These are phyloP conservation scores for Boletales sp. DNA, from an alignment of 768 basidiomycete genomes.

Conservation along the genomic window DNA sequence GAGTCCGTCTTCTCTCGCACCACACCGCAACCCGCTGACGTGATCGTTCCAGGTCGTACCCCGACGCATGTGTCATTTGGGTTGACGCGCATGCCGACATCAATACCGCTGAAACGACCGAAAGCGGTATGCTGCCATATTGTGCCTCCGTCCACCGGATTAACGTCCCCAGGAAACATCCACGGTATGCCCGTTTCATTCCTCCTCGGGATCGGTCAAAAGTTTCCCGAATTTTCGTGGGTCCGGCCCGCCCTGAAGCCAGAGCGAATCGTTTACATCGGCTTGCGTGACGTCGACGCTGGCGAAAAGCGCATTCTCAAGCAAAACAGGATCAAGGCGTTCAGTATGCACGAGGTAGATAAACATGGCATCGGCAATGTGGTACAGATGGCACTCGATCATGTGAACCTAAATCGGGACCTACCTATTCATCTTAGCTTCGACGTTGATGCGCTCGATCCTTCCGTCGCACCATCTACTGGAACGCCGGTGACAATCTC, in stretches of 20 bases:
- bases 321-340: conserved; percentile 77
- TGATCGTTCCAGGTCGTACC: conserved; percentile 49
- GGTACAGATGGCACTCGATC: conserved; percentile 93
- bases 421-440: conserved; percentile 93
- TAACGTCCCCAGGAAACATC: conserved; percentile 65
- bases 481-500: conserved; percentile 69
- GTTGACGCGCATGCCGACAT: conserved; percentile 97
- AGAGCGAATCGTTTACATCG: conserved; percentile 90
- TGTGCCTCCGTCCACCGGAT: not conserved
- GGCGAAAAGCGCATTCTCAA: conserved; percentile 86
- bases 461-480: conserved; percentile 92
- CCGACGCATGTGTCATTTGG: conserved; percentile 89
- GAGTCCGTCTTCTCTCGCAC: conserved; percentile 41
- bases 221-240: conserved; percentile 49
- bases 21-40: conserved; percentile 2
- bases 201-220: conserved; percentile 53
- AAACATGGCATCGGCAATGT: conserved; percentile 90
- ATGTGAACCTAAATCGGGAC: conserved; percentile 83
- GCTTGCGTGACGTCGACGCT: conserved; percentile 87
- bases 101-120: conserved; percentile 83
- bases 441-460: conserved; percentile 94
- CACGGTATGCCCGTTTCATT: conserved; percentile 99
- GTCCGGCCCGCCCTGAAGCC: conserved; percentile 63
- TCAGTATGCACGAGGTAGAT: conserved; percentile 90
- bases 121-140: conserved; percentile 45